These are phyloP conservation scores for Rosa hybrid DNA, from an alignment of 331 rosid species.

Conservation along the genomic window DNA sequence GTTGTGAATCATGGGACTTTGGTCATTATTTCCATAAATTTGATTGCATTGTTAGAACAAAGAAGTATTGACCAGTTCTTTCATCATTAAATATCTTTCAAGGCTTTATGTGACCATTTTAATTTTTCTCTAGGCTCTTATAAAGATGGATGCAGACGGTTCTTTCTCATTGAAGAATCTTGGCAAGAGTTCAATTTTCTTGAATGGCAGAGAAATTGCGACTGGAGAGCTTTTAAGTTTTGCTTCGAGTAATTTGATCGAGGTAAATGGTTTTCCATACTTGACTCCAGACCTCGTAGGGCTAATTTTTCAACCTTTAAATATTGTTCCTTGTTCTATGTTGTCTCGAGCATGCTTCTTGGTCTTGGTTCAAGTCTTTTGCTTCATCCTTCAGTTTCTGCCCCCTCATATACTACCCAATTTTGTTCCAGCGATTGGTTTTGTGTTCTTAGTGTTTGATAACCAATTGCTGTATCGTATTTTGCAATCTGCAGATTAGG, in stretches of 20 bases:
- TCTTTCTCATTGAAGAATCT: conserved; percentile 66
- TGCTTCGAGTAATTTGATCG: conserved; percentile 54
- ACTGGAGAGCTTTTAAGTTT: conserved; percentile 52
- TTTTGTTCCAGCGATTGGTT: neutral
- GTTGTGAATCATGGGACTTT: neutral
- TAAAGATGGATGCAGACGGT: conserved; percentile 76
- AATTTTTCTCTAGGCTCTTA: conserved; percentile 53
- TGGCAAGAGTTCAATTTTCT: conserved; percentile 65
- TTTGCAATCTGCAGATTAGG: conserved; percentile 59
- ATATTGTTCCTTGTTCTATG: neutral
- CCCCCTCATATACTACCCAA: neutral
- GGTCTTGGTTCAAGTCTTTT: conserved; percentile 42
- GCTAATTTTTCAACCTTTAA: neutral
- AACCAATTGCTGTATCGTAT: conserved; percentile 16
- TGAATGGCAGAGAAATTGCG: conserved; percentile 73
- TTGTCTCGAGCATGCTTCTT: conserved; percentile 17
- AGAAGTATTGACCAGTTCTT: neutral
- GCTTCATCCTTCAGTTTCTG: neutral
- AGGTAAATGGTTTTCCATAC: conserved; percentile 49
- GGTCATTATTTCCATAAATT: neutral
- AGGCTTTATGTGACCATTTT: conserved; percentile 18
- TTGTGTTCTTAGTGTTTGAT: conserved; percentile 4
- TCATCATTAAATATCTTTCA: neutral
- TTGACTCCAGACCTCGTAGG: neutral
- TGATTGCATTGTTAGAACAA: neutral